Base-by-base conservation (phyloP, 1,284 basidiomycete species). In the Boletus subluridellus region DNA sequence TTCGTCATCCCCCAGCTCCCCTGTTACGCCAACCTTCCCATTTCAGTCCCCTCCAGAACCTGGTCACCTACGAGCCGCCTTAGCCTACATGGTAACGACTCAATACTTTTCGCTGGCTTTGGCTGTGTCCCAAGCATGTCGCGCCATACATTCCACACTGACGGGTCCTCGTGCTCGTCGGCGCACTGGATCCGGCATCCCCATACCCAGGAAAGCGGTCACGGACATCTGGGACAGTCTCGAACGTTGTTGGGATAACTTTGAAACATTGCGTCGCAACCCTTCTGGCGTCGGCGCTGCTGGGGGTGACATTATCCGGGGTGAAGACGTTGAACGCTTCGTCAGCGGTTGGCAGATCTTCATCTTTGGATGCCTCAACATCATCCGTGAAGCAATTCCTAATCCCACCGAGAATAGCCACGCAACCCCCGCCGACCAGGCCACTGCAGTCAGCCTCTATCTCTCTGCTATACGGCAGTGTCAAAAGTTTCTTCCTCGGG, bases 221-320 rank as follows among this genome's bases (percentile, higher is more conserved):
- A 77, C 83, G 34, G 80, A 85, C 55, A 85, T 90, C 11, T 95
- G 93, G 94, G 82, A 86, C 24, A 81, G 81, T n/a, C 81, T 95
- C 11, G 90, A 92, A 61, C 76, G 76, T 35, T 90, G 84, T 60
- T 94, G 91, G 90, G 82, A 88, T 47, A 89, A 92, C 56, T 86
- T 95, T 57, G 90, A 92, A 39, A 72, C 72, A 12, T 74, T 94
- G 53, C 80, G 85, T 34, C 73, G 61, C 35, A 69, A 60, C 32
- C 68, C 70, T 10, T 60, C 61, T 30, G 71, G 74, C 28, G 71
- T 73, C 34, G 69, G 73, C 26, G 57, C 70, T 15, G 67, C 70
- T 24, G 74, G 75, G 45, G 77, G 77, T 38, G 79, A 66, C 39
- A 71, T 72, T 52, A 75, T 82, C 44, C 77, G 81, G 15, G 75